Percentiles rank a stretch among this genome's conserved stretches.
Evolutionary conservation across 768 basidiomycete genomes (phyloP).

Genomic region (Chiua virens): DNA sequence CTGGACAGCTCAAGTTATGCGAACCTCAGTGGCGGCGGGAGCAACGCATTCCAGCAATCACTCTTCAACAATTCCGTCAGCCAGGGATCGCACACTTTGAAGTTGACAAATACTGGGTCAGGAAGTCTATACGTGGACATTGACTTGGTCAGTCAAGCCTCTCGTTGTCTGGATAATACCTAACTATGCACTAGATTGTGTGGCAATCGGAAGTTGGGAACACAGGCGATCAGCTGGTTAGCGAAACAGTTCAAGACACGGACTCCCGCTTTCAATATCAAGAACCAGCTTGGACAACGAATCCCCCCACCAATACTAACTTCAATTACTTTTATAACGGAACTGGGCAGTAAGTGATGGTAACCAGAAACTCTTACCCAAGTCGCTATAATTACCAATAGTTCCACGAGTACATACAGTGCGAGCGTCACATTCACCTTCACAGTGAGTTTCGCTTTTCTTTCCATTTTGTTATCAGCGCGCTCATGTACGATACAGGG

Average conservation of each 20-base stretch:
- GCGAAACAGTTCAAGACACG: conserved; percentile 33
- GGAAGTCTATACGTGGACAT: conserved; percentile 42
- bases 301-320: conserved; percentile 27
- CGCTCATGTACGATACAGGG: too few relatives aligned
- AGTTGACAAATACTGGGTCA: conserved; percentile 32
- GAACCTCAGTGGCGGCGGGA: conserved; percentile 28
- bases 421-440: conserved; percentile 42
- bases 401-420: conserved; percentile 34
- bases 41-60: conserved; percentile 37
- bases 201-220: conserved; percentile 31
- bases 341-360: conserved; percentile 39
- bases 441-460: conserved; percentile 29
- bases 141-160: conserved; percentile 38
- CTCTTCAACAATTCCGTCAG: conserved; percentile 40
- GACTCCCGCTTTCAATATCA: conserved; percentile 42
- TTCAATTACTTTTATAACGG: conserved; percentile 41
- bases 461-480: too few relatives aligned
- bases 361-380: not conserved
- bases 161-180: not conserved
- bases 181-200: conserved; percentile 18
- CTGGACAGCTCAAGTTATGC: conserved; percentile 38
- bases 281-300: conserved; percentile 37
- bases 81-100: conserved; percentile 38
- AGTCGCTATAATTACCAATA: conserved; percentile 13
- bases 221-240: conserved; percentile 8